A percentile compares a stretch with the other conserved stretches of the same genome.
phyloP scores from a whole-genome alignment of 805 yeast genomes.

The Debaryomyces prosopidis region DNA sequence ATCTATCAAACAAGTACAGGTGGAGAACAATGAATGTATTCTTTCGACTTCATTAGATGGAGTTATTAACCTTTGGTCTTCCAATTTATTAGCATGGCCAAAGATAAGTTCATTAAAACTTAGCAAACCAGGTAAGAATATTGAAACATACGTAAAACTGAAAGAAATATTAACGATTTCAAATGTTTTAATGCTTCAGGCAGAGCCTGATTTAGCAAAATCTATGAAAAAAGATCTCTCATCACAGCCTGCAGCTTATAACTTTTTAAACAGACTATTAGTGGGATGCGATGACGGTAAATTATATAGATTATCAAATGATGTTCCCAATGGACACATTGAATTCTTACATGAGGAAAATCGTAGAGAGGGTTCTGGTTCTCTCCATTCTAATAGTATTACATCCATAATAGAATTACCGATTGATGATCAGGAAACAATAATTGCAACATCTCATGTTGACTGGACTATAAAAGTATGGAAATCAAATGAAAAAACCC shows the following conservation, averaged over 20 bases:
- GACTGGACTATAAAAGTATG: conserved; percentile 27
- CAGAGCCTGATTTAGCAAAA: neutral
- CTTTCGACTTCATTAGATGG: conserved; percentile 26
- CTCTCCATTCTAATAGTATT: conserved; percentile 1
- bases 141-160: neutral
- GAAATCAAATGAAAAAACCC: conserved; percentile 10
- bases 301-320: conserved; percentile 17
- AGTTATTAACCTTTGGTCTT: conserved; percentile 33
- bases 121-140: conserved; percentile 4
- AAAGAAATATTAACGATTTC: conserved; percentile 3
- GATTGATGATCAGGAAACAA: neutral
- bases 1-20: conserved; percentile 20
- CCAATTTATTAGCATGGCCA: conserved; percentile 32
- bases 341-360: conserved; percentile 7
- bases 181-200: neutral
- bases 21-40: conserved; percentile 20
- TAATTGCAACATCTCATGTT: conserved; percentile 17
- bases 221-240: neutral
- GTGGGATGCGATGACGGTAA: conserved; percentile 20
- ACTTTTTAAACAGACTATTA: conserved; percentile 18
- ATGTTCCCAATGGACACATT: conserved; percentile 13
- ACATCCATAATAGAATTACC: conserved; percentile 5
- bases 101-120: conserved; percentile 16
- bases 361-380: conserved; percentile 1
- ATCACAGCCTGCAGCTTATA: conserved; percentile 8